A percentile compares a stretch with the other conserved stretches of the same genome.
These are phyloP conservation scores for Physcomitrellopsis africana DNA, from an alignment of 225 moss, liverwort and hornwort genomes.

Conservation along the genomic window DNA sequence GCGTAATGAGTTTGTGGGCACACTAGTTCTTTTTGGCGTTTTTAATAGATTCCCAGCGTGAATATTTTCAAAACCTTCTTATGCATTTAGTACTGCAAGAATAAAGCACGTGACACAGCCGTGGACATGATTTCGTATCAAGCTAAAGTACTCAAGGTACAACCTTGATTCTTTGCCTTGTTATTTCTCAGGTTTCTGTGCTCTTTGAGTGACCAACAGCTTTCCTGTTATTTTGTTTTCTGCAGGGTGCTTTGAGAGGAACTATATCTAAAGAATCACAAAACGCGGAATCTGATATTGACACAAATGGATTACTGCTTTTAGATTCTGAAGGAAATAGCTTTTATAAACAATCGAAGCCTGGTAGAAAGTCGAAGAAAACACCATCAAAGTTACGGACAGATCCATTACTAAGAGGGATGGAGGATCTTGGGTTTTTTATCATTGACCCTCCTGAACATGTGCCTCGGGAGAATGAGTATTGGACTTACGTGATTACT, in stretches of 20 bases:
- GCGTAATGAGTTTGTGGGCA: constrained; percentile 14
- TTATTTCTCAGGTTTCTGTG: constrained; percentile 12
- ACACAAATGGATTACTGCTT: constrained; percentile 14
- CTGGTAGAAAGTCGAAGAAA: constrained; percentile 28
- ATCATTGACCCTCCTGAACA: constrained; percentile 49
- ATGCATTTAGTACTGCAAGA: constrained; percentile 4
- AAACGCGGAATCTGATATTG: constrained; percentile 14
- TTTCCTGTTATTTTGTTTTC: constrained; percentile 19
- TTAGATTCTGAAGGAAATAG: constrained; percentile 20
- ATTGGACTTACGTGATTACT: constrained; percentile 46
- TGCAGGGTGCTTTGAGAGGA: constrained; percentile 44
- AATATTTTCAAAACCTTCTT: background rate
- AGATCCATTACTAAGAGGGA: constrained; percentile 58
- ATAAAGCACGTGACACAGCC: background rate
- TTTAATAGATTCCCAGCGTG: background rate
- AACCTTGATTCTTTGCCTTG: constrained; percentile 17
- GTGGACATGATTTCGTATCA: background rate
- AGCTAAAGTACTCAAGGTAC: constrained; percentile 4
- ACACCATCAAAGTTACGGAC: constrained; percentile 25
- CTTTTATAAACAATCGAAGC: constrained; percentile 34
- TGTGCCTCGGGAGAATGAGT: constrained; percentile 47
- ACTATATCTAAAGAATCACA: constrained; percentile 33
- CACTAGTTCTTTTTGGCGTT: background rate
- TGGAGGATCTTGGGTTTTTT: constrained; percentile 73
- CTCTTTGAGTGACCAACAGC: constrained; percentile 15